A percentile compares a stretch with the other conserved stretches of the same genome.
Conservation (phyloP, 192 early-diverging fungal species). For the Mortierella hygrophila region DNA sequence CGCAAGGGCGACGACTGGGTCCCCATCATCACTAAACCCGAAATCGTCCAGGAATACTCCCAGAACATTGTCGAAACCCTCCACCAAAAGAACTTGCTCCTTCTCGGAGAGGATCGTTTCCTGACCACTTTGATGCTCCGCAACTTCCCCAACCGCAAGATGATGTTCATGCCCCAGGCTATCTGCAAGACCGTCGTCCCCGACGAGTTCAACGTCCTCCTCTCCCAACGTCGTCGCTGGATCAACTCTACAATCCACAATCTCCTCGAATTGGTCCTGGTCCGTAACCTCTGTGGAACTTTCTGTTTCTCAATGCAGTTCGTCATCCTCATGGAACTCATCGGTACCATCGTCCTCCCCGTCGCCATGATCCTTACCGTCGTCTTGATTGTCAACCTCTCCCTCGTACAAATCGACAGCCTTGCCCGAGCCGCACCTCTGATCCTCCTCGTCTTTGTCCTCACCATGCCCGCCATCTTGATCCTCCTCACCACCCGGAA, state of each 20-base stretch:
- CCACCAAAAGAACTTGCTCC: slow-evolving; percentile 89
- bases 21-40: slow-evolving; percentile 90
- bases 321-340: slow-evolving; percentile 80
- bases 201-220: slow-evolving; percentile 82
- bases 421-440: slow-evolving; percentile 76
- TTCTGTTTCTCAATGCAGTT: slow-evolving; percentile 98
- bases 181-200: slow-evolving; percentile 90
- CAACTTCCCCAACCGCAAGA: slow-evolving; percentile 89
- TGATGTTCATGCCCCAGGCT: slow-evolving; percentile 89
- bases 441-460: slow-evolving; percentile 81
- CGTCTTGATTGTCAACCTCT: slow-evolving; percentile 71
- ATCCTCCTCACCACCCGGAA: slow-evolving; percentile 91
- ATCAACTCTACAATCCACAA: slow-evolving; percentile 98
- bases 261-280: slow-evolving; percentile 90
- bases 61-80: slow-evolving; percentile 86
- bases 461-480: slow-evolving; percentile 90
- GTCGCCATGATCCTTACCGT: slow-evolving; percentile 80
- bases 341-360: slow-evolving; percentile 83
- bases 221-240: slow-evolving; percentile 95
- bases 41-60: slow-evolving; percentile 88
- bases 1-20: slow-evolving; percentile 83
- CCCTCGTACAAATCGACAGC: slow-evolving; percentile 66
- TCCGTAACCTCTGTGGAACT: slow-evolving; percentile 94
- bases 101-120: slow-evolving; percentile 94
- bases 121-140: slow-evolving; percentile 91